Evolutionary conservation across 2,329 filamentous ascomycete species (phyloP).

Genomic region (Verticillium dahliae): DNA sequence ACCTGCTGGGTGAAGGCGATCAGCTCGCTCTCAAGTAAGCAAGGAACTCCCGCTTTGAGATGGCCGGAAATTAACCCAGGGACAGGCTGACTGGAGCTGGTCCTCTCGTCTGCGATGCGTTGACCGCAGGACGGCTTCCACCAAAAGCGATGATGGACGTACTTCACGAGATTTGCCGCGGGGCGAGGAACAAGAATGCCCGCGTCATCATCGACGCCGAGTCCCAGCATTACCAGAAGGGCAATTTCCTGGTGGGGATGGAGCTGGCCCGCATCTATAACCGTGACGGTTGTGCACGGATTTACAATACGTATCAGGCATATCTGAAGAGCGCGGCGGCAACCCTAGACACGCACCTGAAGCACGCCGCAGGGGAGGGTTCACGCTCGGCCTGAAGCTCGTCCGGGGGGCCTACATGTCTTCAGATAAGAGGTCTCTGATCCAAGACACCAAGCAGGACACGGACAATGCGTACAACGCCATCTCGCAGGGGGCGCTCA

Average conservation of each 20-base stretch:
- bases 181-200: slow-evolving; percentile 29
- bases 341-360: slow-evolving; percentile 38
- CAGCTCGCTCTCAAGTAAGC: slow-evolving; percentile 30
- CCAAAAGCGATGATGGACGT: slow-evolving; percentile 35
- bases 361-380: slow-evolving; percentile 33
- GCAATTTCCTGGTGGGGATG: slow-evolving; percentile 24
- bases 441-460: slow-evolving; percentile 44
- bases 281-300: slow-evolving; percentile 22
- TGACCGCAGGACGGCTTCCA: slow-evolving; percentile 24
- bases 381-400: slow-evolving; percentile 49
- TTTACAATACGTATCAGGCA: slow-evolving; percentile 49
- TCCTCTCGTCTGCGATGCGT: slow-evolving; percentile 27
- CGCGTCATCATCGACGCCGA: slow-evolving; percentile 39
- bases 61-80: neutral
- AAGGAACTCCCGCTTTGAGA: neutral
- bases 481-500: slow-evolving; percentile 38
- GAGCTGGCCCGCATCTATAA: slow-evolving; percentile 32
- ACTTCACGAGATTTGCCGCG: slow-evolving; percentile 28
- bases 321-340: slow-evolving; percentile 43
- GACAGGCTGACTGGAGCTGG: slow-evolving; percentile 35
- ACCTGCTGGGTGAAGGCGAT: slow-evolving; percentile 25
- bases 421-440: slow-evolving; percentile 38
- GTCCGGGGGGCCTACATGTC: slow-evolving; percentile 50
- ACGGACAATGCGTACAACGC: slow-evolving; percentile 46
- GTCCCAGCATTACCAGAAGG: slow-evolving; percentile 35